Conservation (phyloP, 306 rosid genomes). For the Luffa aegyptiaca region DNA sequence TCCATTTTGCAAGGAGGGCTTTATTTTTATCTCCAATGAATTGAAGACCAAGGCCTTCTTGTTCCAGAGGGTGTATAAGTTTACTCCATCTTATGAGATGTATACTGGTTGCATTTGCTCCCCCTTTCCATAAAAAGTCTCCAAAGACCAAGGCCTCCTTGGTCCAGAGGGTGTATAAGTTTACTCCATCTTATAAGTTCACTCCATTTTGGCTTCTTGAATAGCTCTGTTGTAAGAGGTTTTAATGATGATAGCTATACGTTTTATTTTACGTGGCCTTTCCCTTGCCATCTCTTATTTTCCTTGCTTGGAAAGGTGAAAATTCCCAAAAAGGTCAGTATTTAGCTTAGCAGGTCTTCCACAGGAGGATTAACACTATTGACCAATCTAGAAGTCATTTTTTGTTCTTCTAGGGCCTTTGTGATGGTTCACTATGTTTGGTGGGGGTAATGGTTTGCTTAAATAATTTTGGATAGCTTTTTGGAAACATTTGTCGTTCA, state of each 20-base stretch:
- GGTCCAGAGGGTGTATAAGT: no score
- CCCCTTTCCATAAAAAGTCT: no score
- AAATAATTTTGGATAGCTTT: neutral
- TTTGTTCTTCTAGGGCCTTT: neutral
- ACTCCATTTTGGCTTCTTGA: no score
- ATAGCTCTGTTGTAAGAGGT: neutral
- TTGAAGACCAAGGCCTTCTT: no score
- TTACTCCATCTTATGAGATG: no score
- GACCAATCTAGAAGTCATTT: neutral
- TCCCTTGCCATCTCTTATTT: neutral
- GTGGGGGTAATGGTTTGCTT: neutral
- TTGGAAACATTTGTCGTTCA: neutral
- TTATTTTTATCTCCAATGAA: no score
- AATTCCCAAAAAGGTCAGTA: neutral
- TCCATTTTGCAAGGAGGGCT: no score
- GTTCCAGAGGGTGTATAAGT: no score
- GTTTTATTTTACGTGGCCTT: neutral
- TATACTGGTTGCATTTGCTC: no score
- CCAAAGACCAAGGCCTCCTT: no score
- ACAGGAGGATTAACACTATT: neutral
- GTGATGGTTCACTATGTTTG: neutral
- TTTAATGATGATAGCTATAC: neutral
- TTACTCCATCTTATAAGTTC: no score
- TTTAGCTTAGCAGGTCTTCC: neutral
- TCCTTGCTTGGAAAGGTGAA: neutral